Evolutionary conservation across 352 stramenopile species (phyloP).

Genomic region (Globisporangium megalacanthum): DNA sequence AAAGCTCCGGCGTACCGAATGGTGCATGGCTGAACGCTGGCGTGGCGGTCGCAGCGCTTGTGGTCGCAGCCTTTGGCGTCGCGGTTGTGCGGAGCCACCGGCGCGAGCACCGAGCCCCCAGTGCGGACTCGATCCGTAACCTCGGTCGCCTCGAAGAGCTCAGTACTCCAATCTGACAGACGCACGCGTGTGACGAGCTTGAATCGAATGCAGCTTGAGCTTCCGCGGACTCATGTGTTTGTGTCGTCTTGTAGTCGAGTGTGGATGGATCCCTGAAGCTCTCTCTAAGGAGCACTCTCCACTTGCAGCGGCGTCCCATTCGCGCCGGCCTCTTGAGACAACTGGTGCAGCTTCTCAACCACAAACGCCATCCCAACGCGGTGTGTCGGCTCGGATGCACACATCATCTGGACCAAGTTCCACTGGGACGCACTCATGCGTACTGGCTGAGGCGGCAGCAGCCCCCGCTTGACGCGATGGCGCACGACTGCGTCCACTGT

Average conservation of each 20-base stretch:
- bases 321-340: neutral
- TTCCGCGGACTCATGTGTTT: neutral
- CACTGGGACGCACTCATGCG: neutral
- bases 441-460: neutral
- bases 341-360: neutral
- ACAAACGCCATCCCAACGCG: conserved; percentile 1
- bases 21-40: conserved; percentile 1
- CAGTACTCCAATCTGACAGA: conserved; percentile 7
- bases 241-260: neutral
- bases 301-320: too few species aligned
- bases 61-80: conserved; percentile 10
- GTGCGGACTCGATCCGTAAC: conserved; percentile 6
- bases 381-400: neutral
- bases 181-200: neutral
- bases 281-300: too few species aligned
- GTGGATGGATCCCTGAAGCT: too few species aligned
- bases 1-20: neutral
- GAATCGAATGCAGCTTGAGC: neutral
- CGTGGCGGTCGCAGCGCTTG: conserved; percentile 7
- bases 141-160: conserved; percentile 8
- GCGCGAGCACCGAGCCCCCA: neutral
- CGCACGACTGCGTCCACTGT: neutral
- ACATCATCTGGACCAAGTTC: neutral
- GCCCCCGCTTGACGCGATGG: neutral
- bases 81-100: conserved; percentile 11